Evolutionary conservation across 148 eudicot genomes (phyloP).

Genomic region (Arctostaphylos glauca): DNA sequence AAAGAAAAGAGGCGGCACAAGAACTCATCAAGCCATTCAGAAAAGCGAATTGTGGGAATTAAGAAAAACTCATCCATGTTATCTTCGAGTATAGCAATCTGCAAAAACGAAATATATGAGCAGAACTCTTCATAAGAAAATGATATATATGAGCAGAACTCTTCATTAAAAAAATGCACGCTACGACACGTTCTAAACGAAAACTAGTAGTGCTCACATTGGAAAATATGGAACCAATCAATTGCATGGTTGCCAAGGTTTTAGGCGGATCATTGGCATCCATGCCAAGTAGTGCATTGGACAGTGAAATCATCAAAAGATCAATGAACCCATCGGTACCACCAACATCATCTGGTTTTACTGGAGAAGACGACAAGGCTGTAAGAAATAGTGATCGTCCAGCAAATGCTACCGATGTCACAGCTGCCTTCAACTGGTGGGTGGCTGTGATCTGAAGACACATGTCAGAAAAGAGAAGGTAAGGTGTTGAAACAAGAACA

Average conservation of each 20-base stretch:
- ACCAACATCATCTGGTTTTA: constrained; percentile 38
- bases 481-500: constrained; percentile 15
- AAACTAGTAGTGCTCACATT: constrained; percentile 51
- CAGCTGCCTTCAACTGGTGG: constrained; percentile 94
- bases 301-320: constrained; percentile 75
- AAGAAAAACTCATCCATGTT: constrained; percentile 46
- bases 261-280: constrained; percentile 99
- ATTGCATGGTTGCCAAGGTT: constrained; percentile 96
- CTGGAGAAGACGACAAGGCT: constrained; percentile 41
- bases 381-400: constrained; percentile 74
- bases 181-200: background rate
- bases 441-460: constrained; percentile 87
- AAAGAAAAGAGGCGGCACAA: constrained; percentile 83
- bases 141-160: constrained; percentile 21
- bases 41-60: constrained; percentile 57
- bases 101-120: constrained; percentile 29
- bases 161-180: background rate
- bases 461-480: constrained; percentile 11
- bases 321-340: constrained; percentile 52
- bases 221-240: constrained; percentile 92
- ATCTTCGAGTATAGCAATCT: constrained; percentile 80
- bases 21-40: constrained; percentile 99
- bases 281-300: constrained; percentile 94
- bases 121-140: constrained; percentile 5
- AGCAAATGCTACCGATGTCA: constrained; percentile 84